Evolutionary conservation across 805 yeast species (phyloP), one percentile per base, ranked within the genome.

Genomic region (Yarrowia porcina): DNA sequence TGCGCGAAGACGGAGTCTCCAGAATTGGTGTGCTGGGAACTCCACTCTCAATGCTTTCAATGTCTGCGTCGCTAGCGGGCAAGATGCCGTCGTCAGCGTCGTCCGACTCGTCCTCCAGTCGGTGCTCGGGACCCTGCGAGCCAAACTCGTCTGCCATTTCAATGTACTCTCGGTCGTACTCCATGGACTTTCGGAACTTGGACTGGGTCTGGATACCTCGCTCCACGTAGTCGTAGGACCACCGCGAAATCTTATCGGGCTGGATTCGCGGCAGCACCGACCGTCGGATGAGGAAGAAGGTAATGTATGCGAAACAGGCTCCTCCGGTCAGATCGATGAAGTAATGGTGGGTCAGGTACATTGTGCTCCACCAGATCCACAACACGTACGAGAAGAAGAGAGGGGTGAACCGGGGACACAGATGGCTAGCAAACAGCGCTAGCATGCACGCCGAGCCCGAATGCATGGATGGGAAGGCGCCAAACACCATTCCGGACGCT

Each of bases 311-410:
- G 63, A 94, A 78, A n/a, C 85, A 81, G 1, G 97, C 93, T 21
- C 99, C 99, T n/a, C 90, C 93, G 70, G 90, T 89, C 61, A 93
- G 82, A 73, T 93, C 98, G 65, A 93, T 84, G 71, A 94, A 94
- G 74, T 93, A 93, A 76, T 93, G 99, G 75, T 93, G 99, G 0
- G 97, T 93, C 70, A 93, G 80, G 74, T 93, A 93, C 99, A 93
- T 93, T 15, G 98, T 94, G 57, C 94, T 83, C 96, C 97, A 94
- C 98, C 98, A 93, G 68, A 94, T 81, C 96, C 96, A 90, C 66
- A 84, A 76, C n/a, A 90, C 94, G 73, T 93, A 94, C 18, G 79
- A 75, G 72, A 86, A 80, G 80, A 90, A 89, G 7, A 89, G 65
- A 8, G 87, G 84, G 1, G 84, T 79, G 52, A 78, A 78, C 42